Percentiles rank a stretch among this genome's conserved stretches.
These are phyloP conservation scores for Naganishia vaughanmartiniae DNA, from an alignment of 768 basidiomycete genomes.

Conservation along the genomic window DNA sequence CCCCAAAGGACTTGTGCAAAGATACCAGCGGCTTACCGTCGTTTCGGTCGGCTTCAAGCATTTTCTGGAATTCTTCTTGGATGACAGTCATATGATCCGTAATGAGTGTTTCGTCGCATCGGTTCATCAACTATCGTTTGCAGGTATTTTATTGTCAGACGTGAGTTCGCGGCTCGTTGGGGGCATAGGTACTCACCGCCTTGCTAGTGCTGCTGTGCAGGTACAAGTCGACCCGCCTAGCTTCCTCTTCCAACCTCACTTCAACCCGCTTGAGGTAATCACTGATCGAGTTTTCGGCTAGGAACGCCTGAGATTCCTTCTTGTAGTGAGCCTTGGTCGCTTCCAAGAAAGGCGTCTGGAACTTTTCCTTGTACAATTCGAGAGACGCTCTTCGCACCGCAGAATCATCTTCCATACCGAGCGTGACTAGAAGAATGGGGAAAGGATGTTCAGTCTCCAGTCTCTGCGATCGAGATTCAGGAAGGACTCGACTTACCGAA, in stretches of 20 bases:
- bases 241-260: conserved; percentile 85
- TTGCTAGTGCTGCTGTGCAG: conserved; percentile 85
- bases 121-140: conserved; percentile 51
- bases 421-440: conserved; percentile 60
- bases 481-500: conserved; percentile 56
- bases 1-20: background rate
- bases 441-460: background rate
- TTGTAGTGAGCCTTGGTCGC: conserved; percentile 89
- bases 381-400: conserved; percentile 46
- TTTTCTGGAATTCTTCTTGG: conserved; percentile 86
- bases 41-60: conserved; percentile 79
- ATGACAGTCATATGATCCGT: conserved; percentile 76
- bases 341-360: conserved; percentile 81
- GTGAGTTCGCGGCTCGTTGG: background rate
- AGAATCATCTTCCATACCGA: conserved; percentile 88
- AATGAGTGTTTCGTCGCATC: conserved; percentile 88
- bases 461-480: background rate
- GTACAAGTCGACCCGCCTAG: conserved; percentile 90
- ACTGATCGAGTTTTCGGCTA: conserved; percentile 80
- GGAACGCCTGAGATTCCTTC: conserved; percentile 84
- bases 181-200: conserved; percentile 51
- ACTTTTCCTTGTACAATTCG: conserved; percentile 86
- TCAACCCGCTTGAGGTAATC: conserved; percentile 96
- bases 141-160: conserved; percentile 34
- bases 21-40: conserved; percentile 56